phyloP scores from a whole-genome alignment of 2,329 filamentous ascomycete genomes.

The Beauveria scarabaeidicola region DNA sequence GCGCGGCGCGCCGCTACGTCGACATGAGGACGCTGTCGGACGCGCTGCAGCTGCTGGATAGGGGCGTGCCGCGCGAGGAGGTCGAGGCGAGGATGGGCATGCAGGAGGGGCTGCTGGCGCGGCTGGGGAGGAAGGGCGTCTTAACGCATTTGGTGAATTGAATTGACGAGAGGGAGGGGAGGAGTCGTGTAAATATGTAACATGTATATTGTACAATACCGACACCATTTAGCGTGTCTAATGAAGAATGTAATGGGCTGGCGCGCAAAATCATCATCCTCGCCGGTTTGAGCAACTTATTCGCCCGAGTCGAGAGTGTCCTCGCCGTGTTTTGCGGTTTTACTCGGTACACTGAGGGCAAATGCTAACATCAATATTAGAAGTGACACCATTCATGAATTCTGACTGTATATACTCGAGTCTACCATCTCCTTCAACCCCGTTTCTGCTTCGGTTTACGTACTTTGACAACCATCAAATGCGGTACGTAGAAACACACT shows the following conservation, averaged over 20 bases:
- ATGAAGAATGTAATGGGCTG: not conserved
- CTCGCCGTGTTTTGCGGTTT: no score
- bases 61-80: conserved; percentile 27
- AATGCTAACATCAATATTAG: no score
- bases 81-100: conserved; percentile 41
- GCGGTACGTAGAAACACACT: no score
- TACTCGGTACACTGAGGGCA: no score
- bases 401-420: not conserved
- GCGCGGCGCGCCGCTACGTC: conserved; percentile 35
- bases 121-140: conserved; percentile 29
- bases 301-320: no score
- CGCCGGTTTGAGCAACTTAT: no score
- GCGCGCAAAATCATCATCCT: not conserved
- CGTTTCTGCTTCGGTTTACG: no score
- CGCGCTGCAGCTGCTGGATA: conserved; percentile 34
- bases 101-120: conserved; percentile 35
- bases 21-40: conserved; percentile 40
- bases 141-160: conserved; percentile 9
- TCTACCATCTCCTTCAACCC: not conserved
- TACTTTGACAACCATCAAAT: no score
- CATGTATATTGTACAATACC: not conserved
- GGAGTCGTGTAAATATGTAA: not conserved
- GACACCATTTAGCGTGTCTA: not conserved
- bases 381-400: not conserved
- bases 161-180: not conserved